These are phyloP conservation scores for Chlamydomonas sp. DNA, from an alignment of 139 green algal species.

Conservation along the genomic window DNA sequence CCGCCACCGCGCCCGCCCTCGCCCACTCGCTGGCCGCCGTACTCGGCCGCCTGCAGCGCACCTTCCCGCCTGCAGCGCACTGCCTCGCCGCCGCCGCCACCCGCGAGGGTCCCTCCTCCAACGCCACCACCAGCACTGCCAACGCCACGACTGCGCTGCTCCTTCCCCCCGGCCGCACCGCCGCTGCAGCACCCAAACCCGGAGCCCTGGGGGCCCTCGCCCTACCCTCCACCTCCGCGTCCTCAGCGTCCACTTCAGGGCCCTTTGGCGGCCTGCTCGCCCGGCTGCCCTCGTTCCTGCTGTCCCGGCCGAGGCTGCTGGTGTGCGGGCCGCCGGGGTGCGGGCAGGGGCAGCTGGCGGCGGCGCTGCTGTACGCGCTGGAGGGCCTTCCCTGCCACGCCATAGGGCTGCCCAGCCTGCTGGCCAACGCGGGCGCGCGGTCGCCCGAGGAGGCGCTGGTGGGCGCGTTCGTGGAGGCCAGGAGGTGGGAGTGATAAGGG, in stretches of 20 bases:
- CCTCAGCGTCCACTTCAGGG: background rate
- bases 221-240: background rate
- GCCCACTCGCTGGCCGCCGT: conserved; percentile 39
- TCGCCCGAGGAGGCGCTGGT: conserved; percentile 94
- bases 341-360: conserved; percentile 71
- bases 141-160: background rate
- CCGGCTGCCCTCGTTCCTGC: conserved; percentile 7
- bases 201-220: background rate
- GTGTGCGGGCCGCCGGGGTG: conserved; percentile 68
- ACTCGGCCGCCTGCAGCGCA: conserved; percentile 52
- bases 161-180: conserved; percentile 8
- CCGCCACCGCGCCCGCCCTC: conserved; percentile 56
- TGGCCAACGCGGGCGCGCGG: conserved; percentile 74
- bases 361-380: conserved; percentile 85
- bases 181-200: background rate
- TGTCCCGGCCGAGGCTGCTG: conserved; percentile 73
- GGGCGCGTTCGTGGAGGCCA: conserved; percentile 82
- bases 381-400: conserved; percentile 86
- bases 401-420: conserved; percentile 83
- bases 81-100: conserved; percentile 50
- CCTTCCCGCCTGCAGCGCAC: conserved; percentile 73
- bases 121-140: background rate
- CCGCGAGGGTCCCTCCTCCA: background rate
- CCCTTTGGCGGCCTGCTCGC: conserved; percentile 1
- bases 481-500: conserved; percentile 8